Conservation (phyloP, 345 rosid species). For the Eucalyptus globulus region DNA sequence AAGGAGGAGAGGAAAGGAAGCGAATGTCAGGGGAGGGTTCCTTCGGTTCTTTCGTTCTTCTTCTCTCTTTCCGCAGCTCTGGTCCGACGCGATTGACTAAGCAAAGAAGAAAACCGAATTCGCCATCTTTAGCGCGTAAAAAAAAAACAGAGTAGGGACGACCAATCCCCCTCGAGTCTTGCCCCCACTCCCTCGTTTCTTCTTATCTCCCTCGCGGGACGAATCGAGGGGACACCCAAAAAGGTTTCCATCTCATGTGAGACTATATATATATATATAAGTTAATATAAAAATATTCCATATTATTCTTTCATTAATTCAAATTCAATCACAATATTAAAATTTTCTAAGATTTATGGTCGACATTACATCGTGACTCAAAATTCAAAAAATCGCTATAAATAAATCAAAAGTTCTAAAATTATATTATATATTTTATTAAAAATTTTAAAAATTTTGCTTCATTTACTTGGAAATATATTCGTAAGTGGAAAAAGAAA, state of each 20-base stretch:
- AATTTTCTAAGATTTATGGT: rapidly evolving
- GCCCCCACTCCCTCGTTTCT: not conserved
- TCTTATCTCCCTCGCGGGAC: not conserved
- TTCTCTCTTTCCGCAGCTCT: not conserved
- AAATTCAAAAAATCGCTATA: too few species aligned
- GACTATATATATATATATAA: not conserved
- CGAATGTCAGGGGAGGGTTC: not conserved
- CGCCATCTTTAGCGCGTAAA: not conserved
- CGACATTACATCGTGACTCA: too few species aligned
- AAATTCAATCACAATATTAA: not conserved
- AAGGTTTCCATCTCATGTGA: rapidly evolving
- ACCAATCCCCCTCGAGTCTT: not conserved
- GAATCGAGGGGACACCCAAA: not conserved
- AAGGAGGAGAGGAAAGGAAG: not conserved
- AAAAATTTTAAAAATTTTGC: too few species aligned
- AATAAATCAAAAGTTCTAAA: too few species aligned
- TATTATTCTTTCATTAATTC: not conserved
- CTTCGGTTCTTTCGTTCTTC: not conserved
- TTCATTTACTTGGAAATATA: too few species aligned
- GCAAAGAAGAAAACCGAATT: not conserved
- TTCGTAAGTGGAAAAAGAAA: not conserved
- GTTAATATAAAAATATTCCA: not conserved
- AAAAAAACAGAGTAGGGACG: not conserved
- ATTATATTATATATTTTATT: too few species aligned
- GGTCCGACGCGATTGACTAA: not conserved